phyloP scores from a whole-genome alignment of 495 filamentous ascomycete genomes.

The Platismatia glauca region DNA sequence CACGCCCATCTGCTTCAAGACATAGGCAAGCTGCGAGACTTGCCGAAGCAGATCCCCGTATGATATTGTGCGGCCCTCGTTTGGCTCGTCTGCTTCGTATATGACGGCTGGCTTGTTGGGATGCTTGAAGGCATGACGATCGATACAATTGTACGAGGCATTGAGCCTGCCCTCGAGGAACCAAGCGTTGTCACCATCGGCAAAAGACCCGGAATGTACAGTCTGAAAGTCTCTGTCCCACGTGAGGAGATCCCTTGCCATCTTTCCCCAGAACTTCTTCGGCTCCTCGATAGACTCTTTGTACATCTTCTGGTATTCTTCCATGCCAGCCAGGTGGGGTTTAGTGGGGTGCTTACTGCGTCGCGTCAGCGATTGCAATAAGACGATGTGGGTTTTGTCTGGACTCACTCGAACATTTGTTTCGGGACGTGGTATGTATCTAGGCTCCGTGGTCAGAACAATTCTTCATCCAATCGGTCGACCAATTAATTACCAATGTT shows the following conservation, averaged over 20 bases:
- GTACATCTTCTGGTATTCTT: slow-evolving; percentile 88
- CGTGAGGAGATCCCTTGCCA: slow-evolving; percentile 79
- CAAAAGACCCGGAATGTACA: slow-evolving; percentile 68
- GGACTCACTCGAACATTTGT: slow-evolving; percentile 24
- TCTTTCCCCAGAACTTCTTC: slow-evolving; percentile 79
- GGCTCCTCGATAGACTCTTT: slow-evolving; percentile 92
- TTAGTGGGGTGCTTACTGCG: slow-evolving; percentile 58
- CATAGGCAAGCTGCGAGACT: slow-evolving; percentile 76
- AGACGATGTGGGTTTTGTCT: neutral
- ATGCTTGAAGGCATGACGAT: slow-evolving; percentile 88
- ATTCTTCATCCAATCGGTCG: neutral
- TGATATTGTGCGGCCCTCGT: slow-evolving; percentile 78
- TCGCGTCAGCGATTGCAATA: neutral
- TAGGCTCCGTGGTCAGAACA: slow-evolving; percentile 6
- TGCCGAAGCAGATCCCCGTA: slow-evolving; percentile 91
- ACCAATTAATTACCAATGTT: slow-evolving; percentile 18
- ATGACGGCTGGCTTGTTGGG: slow-evolving; percentile 91
- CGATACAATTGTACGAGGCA: slow-evolving; percentile 94
- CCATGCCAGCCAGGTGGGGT: slow-evolving; percentile 59
- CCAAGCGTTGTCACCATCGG: slow-evolving; percentile 82
- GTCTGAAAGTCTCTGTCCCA: slow-evolving; percentile 93
- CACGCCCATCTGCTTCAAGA: slow-evolving; percentile 88
- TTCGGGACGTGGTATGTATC: slow-evolving; percentile 25
- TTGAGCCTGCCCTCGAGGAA: slow-evolving; percentile 91
- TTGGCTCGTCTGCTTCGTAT: slow-evolving; percentile 93